Base-by-base conservation (phyloP, 371 early-diverging fungal genomes). In the Rhizomucor pusillus region DNA sequence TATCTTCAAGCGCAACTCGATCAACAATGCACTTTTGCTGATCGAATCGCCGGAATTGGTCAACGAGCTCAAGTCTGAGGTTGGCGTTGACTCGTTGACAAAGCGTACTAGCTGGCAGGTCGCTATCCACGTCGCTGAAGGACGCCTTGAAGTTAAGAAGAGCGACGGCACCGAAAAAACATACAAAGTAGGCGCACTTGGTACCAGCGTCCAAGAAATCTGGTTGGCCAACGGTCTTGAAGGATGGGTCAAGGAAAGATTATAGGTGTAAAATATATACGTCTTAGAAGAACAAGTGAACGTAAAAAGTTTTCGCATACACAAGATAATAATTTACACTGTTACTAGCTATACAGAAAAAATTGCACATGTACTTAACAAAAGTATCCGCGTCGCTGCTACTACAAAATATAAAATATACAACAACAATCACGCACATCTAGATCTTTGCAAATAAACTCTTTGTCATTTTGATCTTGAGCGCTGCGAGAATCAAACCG, bases 1-100 rank as follows among this genome's bases (percentile, higher is more conserved):
- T 65, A 97, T 92, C 1, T 97, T 92, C 71, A 97, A 95, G 79
- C 89, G 98, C 47, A 97, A 97, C 57, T 93, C 95, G 16, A 89
- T 97, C 65, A 97, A 97, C 80, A 97, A 97, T 67, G 96, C 94
- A 4, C 76, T 97, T 13, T 66, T 94, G 35, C 81, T 92, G 43
- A 82, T 95, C 39, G 96, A 94, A 66, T 83, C 84, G n/a, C 91
- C 94, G 3, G 84, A 81, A 47, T 72, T 97, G 5, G 91, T 95
- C 13, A 54, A 77, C 16, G 86, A 86, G 56, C 66, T 95, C 49
- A 81, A 84, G 52, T 33, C 53, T 35, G 66, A 48, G 41, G 57
- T 73, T 23, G 79, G 75, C 49, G 70, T 69, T 9, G 55, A 59
- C 18, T 71, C 63, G 24, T 58, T 87, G 63, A 92, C 91, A 0